Evolutionary conservation across 495 filamentous ascomycete species (phyloP), one percentile per base, ranked within the genome.

Genomic region (Penicillium paxilli): DNA sequence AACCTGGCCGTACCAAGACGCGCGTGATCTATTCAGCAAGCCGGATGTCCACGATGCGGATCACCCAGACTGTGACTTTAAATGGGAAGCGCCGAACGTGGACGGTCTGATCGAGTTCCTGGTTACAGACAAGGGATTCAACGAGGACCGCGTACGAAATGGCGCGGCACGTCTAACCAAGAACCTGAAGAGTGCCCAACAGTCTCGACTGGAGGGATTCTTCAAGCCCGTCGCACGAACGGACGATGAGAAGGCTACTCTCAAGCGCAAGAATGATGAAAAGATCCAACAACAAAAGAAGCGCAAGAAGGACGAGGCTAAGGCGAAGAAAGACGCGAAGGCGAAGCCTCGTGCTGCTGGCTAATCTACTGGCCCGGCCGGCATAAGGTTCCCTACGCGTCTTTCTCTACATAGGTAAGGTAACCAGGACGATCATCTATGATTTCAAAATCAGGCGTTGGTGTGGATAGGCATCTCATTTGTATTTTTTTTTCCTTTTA

Each of bases 211-310:
- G n/a, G 91, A 96, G 64, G 93, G 96, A 12, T 99, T 99, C 75
- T 99, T 99, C 82, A 96, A 96, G 73, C 86, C 90, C 11, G 70
- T 96, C n/a, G 88, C 89, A 41, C 92, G 89, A 75, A 91, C 91
- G 3, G 87, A 90, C 11, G 87, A 86, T 49, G 87, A 98, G 74
- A 86, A 92, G 61, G 85, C 84, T 48, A 83, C 56, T 37, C 73
- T 96, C 62, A 97, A 98, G 82, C 81, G 94, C 64, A 98, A 97
- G 78, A 84, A 92, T 26, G 93, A 96, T 44, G 87, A 89, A 73
- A 94, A 96, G 74, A 72, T 87, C 25, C 89, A 88, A 55, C 88
- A 89, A 60, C 91, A 90, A 71, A 96, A 93, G 77, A 96, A 96
- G 80, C 93, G 91, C 75, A 79, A 89, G 64, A 99, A 96, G 80